A percentile compares a stretch with the other conserved stretches of the same genome.
Evolutionary conservation across 1,284 basidiomycete genomes (phyloP).

Genomic region (Papiliotrema laurentii): DNA sequence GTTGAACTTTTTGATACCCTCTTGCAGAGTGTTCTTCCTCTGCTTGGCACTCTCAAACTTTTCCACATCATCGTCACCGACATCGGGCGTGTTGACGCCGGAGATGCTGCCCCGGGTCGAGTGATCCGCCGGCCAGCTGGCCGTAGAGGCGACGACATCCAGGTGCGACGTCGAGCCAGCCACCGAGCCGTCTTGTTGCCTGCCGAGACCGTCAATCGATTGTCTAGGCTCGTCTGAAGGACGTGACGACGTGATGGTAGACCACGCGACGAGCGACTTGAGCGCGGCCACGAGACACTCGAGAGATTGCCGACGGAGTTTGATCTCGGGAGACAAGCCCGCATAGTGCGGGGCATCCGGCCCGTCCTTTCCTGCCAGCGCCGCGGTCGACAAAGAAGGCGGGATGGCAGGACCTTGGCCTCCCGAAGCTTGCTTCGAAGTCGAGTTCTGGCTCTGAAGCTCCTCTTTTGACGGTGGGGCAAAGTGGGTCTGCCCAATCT

Average conservation of each 20-base stretch:
- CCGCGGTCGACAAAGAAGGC: conserved; percentile 62
- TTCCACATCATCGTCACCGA: conserved; percentile 73
- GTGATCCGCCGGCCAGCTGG: conserved; percentile 25
- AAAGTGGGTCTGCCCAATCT: conserved; percentile 71
- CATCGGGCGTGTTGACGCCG: conserved; percentile 64
- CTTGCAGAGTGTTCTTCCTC: conserved; percentile 90
- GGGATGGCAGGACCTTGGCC: conserved; percentile 50
- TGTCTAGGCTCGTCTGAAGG: conserved; percentile 15
- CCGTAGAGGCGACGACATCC: conserved; percentile 28
- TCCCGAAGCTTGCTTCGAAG: conserved; percentile 47
- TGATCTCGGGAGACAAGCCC: conserved; percentile 69
- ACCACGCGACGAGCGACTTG: conserved; percentile 85
- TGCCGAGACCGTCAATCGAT: conserved; percentile 32
- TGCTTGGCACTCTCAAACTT: conserved; percentile 95
- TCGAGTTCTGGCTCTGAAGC: conserved; percentile 18
- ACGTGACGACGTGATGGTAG: conserved; percentile 50
- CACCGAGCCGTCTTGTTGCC: conserved; percentile 14
- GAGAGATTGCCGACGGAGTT: conserved; percentile 78
- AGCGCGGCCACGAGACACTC: conserved; percentile 85
- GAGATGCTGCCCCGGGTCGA: conserved; percentile 14
- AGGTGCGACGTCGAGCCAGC: conserved; percentile 29
- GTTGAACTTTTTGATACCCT: conserved; percentile 97
- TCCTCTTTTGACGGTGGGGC: conserved; percentile 52
- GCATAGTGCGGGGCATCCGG: conserved; percentile 52
- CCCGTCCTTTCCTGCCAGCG: conserved; percentile 51